Evolutionary conservation across 768 basidiomycete genomes (phyloP), one percentile per base, ranked within the genome.

Genomic region (Boletus tomentosulus): DNA sequence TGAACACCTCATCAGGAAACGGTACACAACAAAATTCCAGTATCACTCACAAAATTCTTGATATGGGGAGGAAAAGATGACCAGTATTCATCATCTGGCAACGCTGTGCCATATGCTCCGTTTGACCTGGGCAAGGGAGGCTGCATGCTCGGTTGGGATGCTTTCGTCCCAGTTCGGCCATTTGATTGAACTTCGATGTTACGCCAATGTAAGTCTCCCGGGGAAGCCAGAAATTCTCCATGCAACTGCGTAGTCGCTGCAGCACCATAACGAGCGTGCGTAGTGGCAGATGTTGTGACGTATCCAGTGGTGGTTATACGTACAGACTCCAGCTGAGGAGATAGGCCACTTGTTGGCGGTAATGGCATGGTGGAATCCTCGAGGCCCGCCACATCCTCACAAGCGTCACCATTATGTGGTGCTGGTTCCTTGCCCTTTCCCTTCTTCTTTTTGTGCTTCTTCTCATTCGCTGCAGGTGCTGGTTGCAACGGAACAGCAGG

Each of bases 11-110:
- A 64, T 73, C 70, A 72, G 65, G 51, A 53, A 19, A 66, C 57
- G 58, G 57, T 54, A 63, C 24, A 15, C 48, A 46, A 43, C 42
- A 48, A 34, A 62, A 61, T 57, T 58, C 60, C 62, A 60, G 67
- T 68, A 60, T 52, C 62, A 57, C 82, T 75, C 66, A 88, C 85
- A 67, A 87, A 87, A 57, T 78, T 83, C 63, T 84, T 79, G 55
- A 87, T 78, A 61, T 87, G 82, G 24, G 80, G 77, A 35, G 87
- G 86, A 43, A 88, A 76, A 37, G 80, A 78, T 45, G 81, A 78
- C 86, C 85, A 86, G 64, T 87, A 86, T 45, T 82, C 83, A 58
- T 85, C 83, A 57, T 84, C 83, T 46, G 76, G 72, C 15, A 70
- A 44, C 48, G 51, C 44, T 16, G 57, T 46, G 9, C 60, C 61